These are phyloP conservation scores for Plectranthus barbatus DNA, from an alignment of 257 asterid genomes.

Conservation along the genomic window DNA sequence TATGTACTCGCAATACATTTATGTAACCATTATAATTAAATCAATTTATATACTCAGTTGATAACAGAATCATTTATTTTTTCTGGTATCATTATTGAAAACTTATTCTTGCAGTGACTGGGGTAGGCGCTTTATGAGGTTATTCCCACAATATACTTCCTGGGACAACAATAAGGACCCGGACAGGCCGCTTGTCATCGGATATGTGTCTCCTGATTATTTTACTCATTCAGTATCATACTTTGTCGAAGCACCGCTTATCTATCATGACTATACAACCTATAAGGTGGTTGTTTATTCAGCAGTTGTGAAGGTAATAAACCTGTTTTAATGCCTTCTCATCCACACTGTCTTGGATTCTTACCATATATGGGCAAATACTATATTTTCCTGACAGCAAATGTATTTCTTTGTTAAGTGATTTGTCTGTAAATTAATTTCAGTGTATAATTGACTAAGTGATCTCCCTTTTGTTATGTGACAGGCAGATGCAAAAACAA, in stretches of 20 bases:
- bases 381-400: constrained; percentile 3
- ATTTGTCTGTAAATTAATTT: neutral
- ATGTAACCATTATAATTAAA: neutral
- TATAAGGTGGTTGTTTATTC: constrained; percentile 94
- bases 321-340: constrained; percentile 8
- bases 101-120: constrained; percentile 67
- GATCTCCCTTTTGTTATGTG: constrained; percentile 16
- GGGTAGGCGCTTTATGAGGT: constrained; percentile 94
- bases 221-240: constrained; percentile 98
- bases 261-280: constrained; percentile 62
- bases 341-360: neutral
- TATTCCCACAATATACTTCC: constrained; percentile 69
- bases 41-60: neutral
- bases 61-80: neutral
- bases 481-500: constrained; percentile 98
- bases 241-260: constrained; percentile 88
- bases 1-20: neutral
- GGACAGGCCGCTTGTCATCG: constrained; percentile 75
- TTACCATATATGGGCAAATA: neutral
- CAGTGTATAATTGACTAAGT: neutral
- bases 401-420: constrained; percentile 5
- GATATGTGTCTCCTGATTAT: constrained; percentile 99
- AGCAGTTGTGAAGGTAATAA: constrained; percentile 90
- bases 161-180: constrained; percentile 94
- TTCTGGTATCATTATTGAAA: constrained; percentile 13